These are phyloP conservation scores for Meyerozyma athensensis DNA, from an alignment of 1,139 yeast genomes.

Conservation along the genomic window DNA sequence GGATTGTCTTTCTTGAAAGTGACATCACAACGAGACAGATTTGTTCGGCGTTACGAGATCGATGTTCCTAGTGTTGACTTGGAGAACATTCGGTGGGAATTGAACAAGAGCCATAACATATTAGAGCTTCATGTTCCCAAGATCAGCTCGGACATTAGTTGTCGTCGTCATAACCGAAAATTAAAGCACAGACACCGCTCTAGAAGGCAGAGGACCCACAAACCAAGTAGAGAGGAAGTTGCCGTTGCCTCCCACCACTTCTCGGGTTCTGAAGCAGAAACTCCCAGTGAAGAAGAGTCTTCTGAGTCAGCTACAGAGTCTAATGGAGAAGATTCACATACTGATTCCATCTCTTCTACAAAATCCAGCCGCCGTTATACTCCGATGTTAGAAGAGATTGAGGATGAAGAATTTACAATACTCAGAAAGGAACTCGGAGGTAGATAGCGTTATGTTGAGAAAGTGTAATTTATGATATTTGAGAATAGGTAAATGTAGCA, in stretches of 20 bases:
- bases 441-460: background rate
- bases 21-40: background rate
- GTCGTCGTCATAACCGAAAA: background rate
- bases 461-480: background rate
- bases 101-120: background rate
- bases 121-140: background rate
- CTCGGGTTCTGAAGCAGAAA: background rate
- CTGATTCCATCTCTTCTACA: background rate
- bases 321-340: background rate
- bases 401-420: background rate
- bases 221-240: background rate
- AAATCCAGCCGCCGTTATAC: background rate
- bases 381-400: conserved; percentile 1
- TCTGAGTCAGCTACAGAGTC: background rate
- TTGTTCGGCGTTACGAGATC: conserved; percentile 1
- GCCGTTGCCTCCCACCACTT: background rate
- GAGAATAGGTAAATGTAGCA: no score
- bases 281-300: background rate
- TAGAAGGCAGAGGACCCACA: background rate
- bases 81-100: background rate
- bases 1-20: background rate
- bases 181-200: background rate
- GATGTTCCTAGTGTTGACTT: background rate
- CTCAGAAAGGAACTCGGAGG: background rate
- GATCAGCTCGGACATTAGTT: background rate